Conservation (phyloP, 805 yeast species). For the Candida suzukii region DNA sequence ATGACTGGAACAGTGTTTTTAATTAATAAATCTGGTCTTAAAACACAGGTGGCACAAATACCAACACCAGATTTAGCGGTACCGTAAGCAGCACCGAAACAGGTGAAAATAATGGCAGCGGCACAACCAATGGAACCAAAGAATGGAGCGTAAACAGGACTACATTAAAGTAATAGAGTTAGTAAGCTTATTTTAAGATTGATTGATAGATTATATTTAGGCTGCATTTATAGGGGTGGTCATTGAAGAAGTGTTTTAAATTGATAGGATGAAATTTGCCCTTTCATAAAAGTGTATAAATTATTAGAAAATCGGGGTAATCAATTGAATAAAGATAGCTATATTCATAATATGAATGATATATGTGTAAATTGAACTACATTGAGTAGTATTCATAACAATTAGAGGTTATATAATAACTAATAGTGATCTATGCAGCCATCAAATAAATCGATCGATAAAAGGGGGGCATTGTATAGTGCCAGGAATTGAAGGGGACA, state of each 20-base stretch:
- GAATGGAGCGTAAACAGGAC: conserved; percentile 88
- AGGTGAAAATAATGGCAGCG: conserved; percentile 96
- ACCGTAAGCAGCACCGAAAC: conserved; percentile 98
- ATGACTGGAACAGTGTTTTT: conserved; percentile 94
- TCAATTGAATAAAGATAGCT: too few species aligned
- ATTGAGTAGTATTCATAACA: too few species aligned
- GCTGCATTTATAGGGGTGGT: too few species aligned
- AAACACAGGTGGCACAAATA: conserved; percentile 95
- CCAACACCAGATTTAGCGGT: conserved; percentile 99
- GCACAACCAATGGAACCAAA: conserved; percentile 99
- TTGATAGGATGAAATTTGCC: too few species aligned
- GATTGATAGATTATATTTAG: too few species aligned
- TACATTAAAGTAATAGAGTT: conserved; percentile 11
- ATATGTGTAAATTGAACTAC: too few species aligned
- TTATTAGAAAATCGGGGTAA: too few species aligned
- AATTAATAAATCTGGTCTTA: conserved; percentile 93
- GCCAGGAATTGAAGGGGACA: conserved; percentile 24
- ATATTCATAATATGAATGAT: too few species aligned
- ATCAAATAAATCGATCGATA: neutral
- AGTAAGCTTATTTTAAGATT: neutral
- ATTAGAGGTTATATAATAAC: too few species aligned
- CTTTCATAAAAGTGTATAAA: too few species aligned
- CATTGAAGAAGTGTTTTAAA: too few species aligned
- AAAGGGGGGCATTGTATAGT: neutral
- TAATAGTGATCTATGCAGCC: too few species aligned